Percentiles rank a stretch among this genome's conserved stretches.
Evolutionary conservation across 2,329 filamentous ascomycete species (phyloP).

Genomic region (Knufia petricola): DNA sequence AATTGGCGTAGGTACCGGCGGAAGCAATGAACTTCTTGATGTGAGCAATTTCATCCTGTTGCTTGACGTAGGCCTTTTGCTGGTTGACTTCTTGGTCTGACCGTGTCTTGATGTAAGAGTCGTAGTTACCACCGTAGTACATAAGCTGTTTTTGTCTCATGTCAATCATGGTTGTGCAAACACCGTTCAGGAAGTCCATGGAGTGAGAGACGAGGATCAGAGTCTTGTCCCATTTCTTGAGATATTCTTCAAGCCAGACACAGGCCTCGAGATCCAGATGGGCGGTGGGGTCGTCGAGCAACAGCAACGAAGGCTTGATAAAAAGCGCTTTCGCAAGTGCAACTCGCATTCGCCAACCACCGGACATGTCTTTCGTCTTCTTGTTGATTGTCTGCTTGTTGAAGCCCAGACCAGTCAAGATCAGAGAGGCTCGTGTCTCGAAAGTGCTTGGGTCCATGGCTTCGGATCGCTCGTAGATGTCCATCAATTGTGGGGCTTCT

Average conservation of each 20-base stretch:
- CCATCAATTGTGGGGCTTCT: slow-evolving; percentile 79
- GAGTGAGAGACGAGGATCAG: slow-evolving; percentile 94
- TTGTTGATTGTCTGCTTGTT: slow-evolving; percentile 97
- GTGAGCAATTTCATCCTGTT: slow-evolving; percentile 97
- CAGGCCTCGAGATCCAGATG: slow-evolving; percentile 99
- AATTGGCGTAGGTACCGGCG: slow-evolving; percentile 98
- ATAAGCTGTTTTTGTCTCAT: slow-evolving; percentile 82
- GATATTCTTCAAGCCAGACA: slow-evolving; percentile 98
- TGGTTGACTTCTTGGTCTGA: slow-evolving; percentile 94
- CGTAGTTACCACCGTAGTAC: slow-evolving; percentile 99
- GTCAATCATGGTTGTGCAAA: slow-evolving; percentile 97
- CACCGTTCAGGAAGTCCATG: slow-evolving; percentile 98
- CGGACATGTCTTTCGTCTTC: slow-evolving; percentile 99
- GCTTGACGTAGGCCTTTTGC: slow-evolving; percentile 97
- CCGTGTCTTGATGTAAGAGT: slow-evolving; percentile 92
- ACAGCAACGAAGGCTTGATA: slow-evolving; percentile 89
- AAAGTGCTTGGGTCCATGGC: slow-evolving; percentile 98
- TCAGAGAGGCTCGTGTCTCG: slow-evolving; percentile 86
- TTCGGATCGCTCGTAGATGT: slow-evolving; percentile 97
- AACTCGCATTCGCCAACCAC: slow-evolving; percentile 99
- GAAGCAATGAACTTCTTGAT: slow-evolving; percentile 99
- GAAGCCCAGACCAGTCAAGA: slow-evolving; percentile 97
- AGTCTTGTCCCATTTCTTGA: slow-evolving; percentile 99
- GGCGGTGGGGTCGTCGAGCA: slow-evolving; percentile 96
- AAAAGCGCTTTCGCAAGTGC: slow-evolving; percentile 95